Conservation (phyloP, 208 protist species). For the Trypanosoma conorhini region DNA sequence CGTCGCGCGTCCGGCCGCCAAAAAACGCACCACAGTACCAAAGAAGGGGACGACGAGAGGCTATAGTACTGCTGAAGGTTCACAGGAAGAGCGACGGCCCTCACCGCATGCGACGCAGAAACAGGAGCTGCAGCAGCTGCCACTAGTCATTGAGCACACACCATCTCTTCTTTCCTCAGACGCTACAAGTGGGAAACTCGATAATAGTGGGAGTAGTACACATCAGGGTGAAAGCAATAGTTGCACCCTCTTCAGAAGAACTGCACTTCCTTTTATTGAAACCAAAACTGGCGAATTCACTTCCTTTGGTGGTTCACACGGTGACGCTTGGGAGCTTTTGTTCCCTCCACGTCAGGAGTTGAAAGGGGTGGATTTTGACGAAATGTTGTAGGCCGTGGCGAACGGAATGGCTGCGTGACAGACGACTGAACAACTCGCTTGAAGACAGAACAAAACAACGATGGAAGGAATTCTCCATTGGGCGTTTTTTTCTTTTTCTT, state of each 20-base stretch:
- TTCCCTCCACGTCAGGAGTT: not conserved
- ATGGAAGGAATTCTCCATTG: not conserved
- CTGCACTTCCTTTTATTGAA: slow-evolving; percentile 14
- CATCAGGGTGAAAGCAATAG: not conserved
- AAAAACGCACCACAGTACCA: not conserved
- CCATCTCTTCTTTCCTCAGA: not conserved
- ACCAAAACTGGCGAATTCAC: not conserved
- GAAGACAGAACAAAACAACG: not conserved
- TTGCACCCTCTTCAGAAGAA: not conserved
- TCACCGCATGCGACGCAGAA: not conserved
- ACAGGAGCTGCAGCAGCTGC: not conserved
- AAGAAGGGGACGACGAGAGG: slow-evolving; percentile 7
- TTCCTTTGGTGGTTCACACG: not conserved
- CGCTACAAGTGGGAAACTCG: not conserved
- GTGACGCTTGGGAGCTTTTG: not conserved
- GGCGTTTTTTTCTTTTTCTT: slow-evolving; percentile 14
- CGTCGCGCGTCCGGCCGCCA: not conserved
- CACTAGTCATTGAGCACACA: not conserved
- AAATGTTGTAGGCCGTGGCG: not conserved
- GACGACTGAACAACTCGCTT: not conserved
- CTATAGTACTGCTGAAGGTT: not conserved
- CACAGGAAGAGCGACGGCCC: not conserved
- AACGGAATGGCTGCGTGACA: not conserved
- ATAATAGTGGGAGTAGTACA: not conserved
- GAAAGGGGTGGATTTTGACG: not conserved